Base-by-base conservation (phyloP, 768 basidiomycete genomes). In the Serendipita vermifera region DNA sequence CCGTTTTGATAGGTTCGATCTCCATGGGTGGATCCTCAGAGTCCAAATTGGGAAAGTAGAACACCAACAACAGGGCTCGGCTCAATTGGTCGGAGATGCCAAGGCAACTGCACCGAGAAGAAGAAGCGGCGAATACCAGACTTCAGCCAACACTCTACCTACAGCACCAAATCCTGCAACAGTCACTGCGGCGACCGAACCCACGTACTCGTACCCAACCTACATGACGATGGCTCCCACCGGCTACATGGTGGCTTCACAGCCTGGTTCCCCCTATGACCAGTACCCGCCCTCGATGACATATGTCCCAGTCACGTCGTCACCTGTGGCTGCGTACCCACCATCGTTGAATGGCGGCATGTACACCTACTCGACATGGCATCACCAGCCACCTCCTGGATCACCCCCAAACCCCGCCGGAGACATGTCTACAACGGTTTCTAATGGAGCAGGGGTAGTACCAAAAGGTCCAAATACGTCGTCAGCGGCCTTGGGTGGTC, bases 211-310 rank as follows among this genome's bases (percentile, higher is more conserved):
- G 39, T 41, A 41, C 26, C 39, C 39, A 6, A n/a, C 22, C 32
- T 51, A 51, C 46, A 24, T 51, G 26, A 31, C 46, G 22, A 51
- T 51, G 46, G n/a, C 46, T 27, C 46, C 46, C 32, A 27, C 46
- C 32, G 46, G 46, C 27, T 51, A 51, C 32, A 15, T 51, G 9
- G 15, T 51, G 9, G 24, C 46, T n/a, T 51, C 46, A 13, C 20
- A 4, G 5, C 46, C 46, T 27, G 46, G 46, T 7, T 51, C 46
- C 7, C 46, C 46, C 9, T 51, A 51, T 29, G 46, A 51, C n/a
- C 11, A 20, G 27, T 51, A 51, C 27, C 46, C 46, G 11, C 46
- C 46, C n/a, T 9, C 46, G 9, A 29, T 51, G 24, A 31, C 46
- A 15, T 51, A 51, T 31, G 22, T 51, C n/a, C 46, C 46, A 7